Conservation (phyloP, 1,284 basidiomycete species). For the Moesziomyces antarcticus region DNA sequence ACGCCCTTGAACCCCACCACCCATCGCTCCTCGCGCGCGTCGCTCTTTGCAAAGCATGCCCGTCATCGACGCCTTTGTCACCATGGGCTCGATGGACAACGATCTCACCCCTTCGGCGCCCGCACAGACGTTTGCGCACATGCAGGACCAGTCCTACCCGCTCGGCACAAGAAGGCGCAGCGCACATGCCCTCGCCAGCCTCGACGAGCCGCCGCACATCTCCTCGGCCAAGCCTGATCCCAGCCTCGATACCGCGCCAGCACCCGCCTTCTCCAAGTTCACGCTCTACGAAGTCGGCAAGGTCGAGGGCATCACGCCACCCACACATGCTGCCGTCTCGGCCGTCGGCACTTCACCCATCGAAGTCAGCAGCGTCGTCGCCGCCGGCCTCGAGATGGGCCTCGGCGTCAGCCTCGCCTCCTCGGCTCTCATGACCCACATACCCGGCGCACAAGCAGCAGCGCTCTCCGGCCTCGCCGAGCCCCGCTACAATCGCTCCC, state of each 20-base stretch:
- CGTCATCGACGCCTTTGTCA: constrained; percentile 3
- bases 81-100: constrained; percentile 20
- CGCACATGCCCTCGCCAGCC: constrained; percentile 3
- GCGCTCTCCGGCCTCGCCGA: constrained; percentile 43
- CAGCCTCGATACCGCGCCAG: constrained; percentile 12
- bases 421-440: constrained; percentile 41
- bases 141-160: constrained; percentile 32
- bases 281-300: constrained; percentile 42
- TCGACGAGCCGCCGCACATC: not conserved
- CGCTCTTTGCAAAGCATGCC: not conserved
- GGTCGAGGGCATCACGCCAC: constrained; percentile 47
- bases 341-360: constrained; percentile 27
- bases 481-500: constrained; percentile 40
- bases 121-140: constrained; percentile 32
- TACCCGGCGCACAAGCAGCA: constrained; percentile 22
- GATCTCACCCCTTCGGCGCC: constrained; percentile 40
- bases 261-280: constrained; percentile 29
- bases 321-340: constrained; percentile 21
- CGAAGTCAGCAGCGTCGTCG: constrained; percentile 52
- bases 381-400: constrained; percentile 57
- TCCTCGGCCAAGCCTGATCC: constrained; percentile 10
- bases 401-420: constrained; percentile 52
- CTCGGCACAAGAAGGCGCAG: constrained; percentile 11
- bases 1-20: not conserved
- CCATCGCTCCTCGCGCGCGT: not conserved